Evolutionary conservation across 768 basidiomycete species (phyloP).

Genomic region (Termitomyces sp.): DNA sequence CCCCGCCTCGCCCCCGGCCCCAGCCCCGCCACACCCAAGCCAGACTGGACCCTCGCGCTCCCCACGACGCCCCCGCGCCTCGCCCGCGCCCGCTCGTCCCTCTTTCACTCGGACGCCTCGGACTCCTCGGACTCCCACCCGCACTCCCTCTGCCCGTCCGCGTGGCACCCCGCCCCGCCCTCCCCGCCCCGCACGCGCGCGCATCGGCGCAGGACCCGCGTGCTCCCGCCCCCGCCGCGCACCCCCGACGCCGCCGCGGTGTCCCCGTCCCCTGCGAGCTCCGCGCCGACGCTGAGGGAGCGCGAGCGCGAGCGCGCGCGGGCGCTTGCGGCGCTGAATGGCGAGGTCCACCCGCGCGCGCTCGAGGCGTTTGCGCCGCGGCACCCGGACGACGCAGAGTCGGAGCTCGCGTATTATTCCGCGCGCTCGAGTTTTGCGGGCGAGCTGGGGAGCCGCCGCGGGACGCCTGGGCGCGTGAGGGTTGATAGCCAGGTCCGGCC

Average conservation of each 20-base stretch:
- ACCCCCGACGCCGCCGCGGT: conserved; percentile 6
- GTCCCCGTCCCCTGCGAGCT: too few species aligned
- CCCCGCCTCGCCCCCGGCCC: background rate
- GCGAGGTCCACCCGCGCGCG: background rate
- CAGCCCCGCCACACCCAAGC: background rate
- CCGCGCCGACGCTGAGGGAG: background rate
- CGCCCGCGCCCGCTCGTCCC: background rate
- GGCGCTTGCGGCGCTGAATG: background rate
- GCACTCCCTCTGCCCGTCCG: conserved; percentile 3
- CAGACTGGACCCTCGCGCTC: conserved; percentile 11
- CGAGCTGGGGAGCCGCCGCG: background rate
- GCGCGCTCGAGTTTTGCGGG: background rate
- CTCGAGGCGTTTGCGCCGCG: background rate
- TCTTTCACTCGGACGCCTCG: background rate
- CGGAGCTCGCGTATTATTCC: background rate
- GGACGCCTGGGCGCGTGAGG: background rate
- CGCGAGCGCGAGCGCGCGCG: background rate
- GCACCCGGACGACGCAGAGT: too few species aligned
- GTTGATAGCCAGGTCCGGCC: background rate
- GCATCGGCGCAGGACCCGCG: background rate
- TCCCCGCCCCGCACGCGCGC: background rate
- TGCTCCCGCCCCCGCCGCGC: conserved; percentile 2
- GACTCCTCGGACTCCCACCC: background rate
- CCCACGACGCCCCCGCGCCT: background rate
- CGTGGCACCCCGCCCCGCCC: background rate